Evolutionary conservation across 2,329 filamentous ascomycete species (phyloP).

Genomic region (Phialemonium atrogriseum): DNA sequence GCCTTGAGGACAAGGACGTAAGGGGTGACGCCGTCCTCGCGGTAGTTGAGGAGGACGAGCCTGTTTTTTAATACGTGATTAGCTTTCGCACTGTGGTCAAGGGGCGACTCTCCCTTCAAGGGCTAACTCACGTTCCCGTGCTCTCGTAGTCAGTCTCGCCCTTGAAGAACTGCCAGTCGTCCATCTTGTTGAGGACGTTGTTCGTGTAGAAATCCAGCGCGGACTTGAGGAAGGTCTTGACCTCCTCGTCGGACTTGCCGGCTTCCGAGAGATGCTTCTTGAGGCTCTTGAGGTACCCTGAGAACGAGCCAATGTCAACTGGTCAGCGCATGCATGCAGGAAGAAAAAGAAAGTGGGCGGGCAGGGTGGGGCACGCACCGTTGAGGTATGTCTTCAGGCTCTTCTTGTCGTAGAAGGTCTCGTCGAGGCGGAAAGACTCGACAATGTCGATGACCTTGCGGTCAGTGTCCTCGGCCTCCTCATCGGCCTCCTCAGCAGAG

Average conservation of each 20-base stretch:
- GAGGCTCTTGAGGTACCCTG: constrained; percentile 83
- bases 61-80: too few species aligned
- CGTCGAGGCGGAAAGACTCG: constrained; percentile 81
- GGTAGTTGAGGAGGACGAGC: constrained; percentile 93
- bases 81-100: too few species aligned
- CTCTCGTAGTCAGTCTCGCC: constrained; percentile 85
- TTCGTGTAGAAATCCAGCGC: constrained; percentile 72
- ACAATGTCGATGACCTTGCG: constrained; percentile 88
- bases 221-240: constrained; percentile 73
- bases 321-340: constrained; percentile 4
- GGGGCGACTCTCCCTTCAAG: too few species aligned
- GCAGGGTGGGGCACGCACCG: constrained; percentile 41
- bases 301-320: background rate
- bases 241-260: constrained; percentile 51
- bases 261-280: constrained; percentile 57
- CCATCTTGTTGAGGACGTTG: constrained; percentile 74
- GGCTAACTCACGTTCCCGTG: constrained; percentile 83
- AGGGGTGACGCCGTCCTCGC: constrained; percentile 88
- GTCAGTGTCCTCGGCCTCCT: constrained; percentile 60
- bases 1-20: constrained; percentile 94
- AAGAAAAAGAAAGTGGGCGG: background rate
- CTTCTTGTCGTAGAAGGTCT: constrained; percentile 81
- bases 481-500: constrained; percentile 82
- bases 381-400: constrained; percentile 76
- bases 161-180: constrained; percentile 92